Percentiles rank a stretch among this genome's conserved stretches.
Evolutionary conservation across 1,284 basidiomycete species (phyloP).

Genomic region (Ustilago sp.): DNA sequence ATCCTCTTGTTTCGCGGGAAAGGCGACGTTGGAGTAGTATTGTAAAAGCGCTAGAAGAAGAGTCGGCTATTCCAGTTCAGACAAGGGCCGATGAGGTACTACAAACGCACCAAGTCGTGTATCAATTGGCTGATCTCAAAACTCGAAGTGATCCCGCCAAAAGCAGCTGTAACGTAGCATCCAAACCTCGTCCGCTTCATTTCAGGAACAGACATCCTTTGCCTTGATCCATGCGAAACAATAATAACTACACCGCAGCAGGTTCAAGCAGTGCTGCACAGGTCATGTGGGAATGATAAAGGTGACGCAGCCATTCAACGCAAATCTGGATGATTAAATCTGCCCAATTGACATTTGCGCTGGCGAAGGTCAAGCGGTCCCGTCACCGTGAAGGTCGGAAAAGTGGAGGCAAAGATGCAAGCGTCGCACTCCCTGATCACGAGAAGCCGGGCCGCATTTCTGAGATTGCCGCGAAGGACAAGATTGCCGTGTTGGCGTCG

Average conservation of each 20-base stretch:
- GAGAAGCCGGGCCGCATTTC: neutral
- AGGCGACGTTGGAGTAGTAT: neutral
- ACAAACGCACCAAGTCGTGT: neutral
- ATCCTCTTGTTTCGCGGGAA: neutral
- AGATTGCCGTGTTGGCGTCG: constrained; percentile 4
- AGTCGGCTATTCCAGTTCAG: constrained; percentile 2
- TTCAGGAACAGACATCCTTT: neutral
- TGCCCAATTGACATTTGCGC: too few relatives aligned
- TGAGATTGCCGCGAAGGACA: constrained; percentile 5
- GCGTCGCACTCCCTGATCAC: neutral
- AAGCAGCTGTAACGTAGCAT: neutral
- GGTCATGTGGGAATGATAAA: too few relatives aligned
- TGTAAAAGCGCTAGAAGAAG: neutral
- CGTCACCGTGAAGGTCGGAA: neutral
- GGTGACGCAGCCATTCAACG: too few relatives aligned
- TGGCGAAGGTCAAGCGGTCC: too few relatives aligned
- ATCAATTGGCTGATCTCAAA: neutral
- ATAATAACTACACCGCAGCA: neutral
- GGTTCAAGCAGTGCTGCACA: too few relatives aligned
- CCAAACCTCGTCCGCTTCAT: neutral
- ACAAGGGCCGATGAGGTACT: neutral
- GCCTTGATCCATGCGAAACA: neutral
- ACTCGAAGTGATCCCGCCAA: neutral
- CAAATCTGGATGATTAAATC: too few relatives aligned
- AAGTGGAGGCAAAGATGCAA: neutral